Conservation (phyloP, 1,284 basidiomycete species). For the Ceratobasidium sp. region DNA sequence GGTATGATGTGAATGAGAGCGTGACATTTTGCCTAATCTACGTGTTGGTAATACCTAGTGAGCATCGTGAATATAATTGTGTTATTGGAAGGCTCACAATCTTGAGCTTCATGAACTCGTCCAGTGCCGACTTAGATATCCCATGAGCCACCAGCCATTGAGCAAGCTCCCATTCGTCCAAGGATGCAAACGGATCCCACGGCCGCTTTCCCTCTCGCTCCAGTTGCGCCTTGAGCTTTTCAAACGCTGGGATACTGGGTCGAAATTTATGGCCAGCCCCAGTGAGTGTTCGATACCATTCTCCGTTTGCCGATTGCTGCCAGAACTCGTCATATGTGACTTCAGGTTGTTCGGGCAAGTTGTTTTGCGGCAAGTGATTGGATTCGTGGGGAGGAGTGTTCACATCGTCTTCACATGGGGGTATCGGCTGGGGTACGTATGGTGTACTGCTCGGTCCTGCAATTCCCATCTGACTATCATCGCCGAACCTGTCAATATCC, state of each 20-base stretch:
- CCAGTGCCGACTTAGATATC: conserved; percentile 35
- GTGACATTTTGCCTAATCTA: conserved; percentile 47
- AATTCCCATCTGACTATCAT: not conserved
- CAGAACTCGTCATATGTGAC: not conserved
- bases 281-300: not conserved
- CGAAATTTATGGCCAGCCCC: not conserved
- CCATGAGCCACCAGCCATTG: conserved; percentile 36
- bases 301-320: not conserved
- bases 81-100: not conserved
- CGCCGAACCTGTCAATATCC: not conserved
- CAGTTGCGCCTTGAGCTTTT: not conserved
- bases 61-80: too few relatives aligned
- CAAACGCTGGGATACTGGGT: conserved; percentile 3
- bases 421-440: too few relatives aligned
- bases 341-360: not conserved
- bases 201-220: not conserved
- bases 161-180: conserved; percentile 46
- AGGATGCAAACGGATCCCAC: conserved; percentile 40
- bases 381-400: not conserved
- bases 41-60: too few relatives aligned
- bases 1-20: conserved; percentile 51
- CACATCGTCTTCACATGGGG: not conserved
- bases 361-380: too few relatives aligned
- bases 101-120: conserved; percentile 41
- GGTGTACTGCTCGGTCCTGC: not conserved